Conservation (phyloP, 768 basidiomycete species). For the Fomitopsis pulvina region DNA sequence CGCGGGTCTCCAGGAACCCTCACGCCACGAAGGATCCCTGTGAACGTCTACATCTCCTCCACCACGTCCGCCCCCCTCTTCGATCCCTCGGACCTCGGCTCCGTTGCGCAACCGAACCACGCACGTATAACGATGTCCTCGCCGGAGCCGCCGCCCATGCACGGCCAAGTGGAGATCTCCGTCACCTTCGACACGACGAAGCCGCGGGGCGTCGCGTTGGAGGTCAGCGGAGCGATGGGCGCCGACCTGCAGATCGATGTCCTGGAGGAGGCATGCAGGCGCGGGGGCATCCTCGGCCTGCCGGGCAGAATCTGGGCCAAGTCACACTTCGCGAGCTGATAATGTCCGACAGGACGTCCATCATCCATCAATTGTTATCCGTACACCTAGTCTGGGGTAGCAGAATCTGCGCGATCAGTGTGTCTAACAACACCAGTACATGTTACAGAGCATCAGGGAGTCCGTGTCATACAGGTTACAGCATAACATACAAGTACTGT, state of each 20-base stretch:
- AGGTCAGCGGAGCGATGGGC: conserved; percentile 52
- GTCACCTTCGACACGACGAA: conserved; percentile 54
- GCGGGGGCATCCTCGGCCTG: conserved; percentile 66
- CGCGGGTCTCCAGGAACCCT: conserved; percentile 36
- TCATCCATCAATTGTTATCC: no score
- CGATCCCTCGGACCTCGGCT: conserved; percentile 32
- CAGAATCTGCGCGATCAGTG: neutral
- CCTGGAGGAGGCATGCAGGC: conserved; percentile 64
- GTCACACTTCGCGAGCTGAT: conserved; percentile 8
- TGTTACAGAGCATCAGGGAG: neutral
- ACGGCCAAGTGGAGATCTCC: conserved; percentile 58
- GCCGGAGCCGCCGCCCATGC: conserved; percentile 58
- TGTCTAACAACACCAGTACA: neutral
- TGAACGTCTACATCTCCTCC: conserved; percentile 58
- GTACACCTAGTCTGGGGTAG: neutral
- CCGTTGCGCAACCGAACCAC: conserved; percentile 25
- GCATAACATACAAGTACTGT: neutral
- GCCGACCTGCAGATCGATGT: conserved; percentile 36
- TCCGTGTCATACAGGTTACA: neutral
- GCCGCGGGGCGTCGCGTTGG: conserved; percentile 49
- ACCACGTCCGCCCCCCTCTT: conserved; percentile 27
- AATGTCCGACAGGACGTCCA: no score
- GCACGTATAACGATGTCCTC: conserved; percentile 57
- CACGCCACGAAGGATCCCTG: conserved; percentile 58
- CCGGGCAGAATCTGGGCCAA: conserved; percentile 56